A percentile compares a stretch with the other conserved stretches of the same genome.
Evolutionary conservation across 2,329 filamentous ascomycete genomes (phyloP).

Genomic region (Phialophora expanda): DNA sequence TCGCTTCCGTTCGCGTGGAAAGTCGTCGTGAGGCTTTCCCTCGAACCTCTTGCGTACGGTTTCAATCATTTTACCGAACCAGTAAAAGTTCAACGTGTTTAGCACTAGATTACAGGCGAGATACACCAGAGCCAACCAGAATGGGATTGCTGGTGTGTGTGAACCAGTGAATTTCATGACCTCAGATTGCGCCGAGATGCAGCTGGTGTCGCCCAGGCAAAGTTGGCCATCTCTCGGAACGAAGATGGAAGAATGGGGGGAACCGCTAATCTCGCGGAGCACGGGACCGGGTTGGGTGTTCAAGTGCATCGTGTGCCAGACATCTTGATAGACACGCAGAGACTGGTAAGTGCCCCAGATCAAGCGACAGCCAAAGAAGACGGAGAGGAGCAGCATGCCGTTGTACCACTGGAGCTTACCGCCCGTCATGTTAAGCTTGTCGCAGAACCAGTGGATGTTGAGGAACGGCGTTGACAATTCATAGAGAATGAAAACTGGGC

Average conservation of each 20-base stretch:
- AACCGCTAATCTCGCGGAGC: slow-evolving; percentile 39
- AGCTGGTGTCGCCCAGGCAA: slow-evolving; percentile 47
- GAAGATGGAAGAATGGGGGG: slow-evolving; percentile 31
- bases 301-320: slow-evolving; percentile 59
- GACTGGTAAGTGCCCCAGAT: slow-evolving; percentile 68
- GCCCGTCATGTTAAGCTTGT: slow-evolving; percentile 69
- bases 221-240: slow-evolving; percentile 43
- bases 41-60: slow-evolving; percentile 68
- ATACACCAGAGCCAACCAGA: slow-evolving; percentile 65
- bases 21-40: slow-evolving; percentile 46
- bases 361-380: slow-evolving; percentile 67
- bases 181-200: slow-evolving; percentile 51
- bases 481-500: slow-evolving; percentile 69
- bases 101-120: slow-evolving; percentile 64
- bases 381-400: slow-evolving; percentile 62
- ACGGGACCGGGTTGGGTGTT: slow-evolving; percentile 43
- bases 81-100: slow-evolving; percentile 68
- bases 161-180: slow-evolving; percentile 57
- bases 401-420: slow-evolving; percentile 67
- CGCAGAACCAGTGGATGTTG: slow-evolving; percentile 73
- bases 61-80: slow-evolving; percentile 71
- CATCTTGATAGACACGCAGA: slow-evolving; percentile 63
- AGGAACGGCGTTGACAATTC: slow-evolving; percentile 70
- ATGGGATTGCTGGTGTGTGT: slow-evolving; percentile 52
- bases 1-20: slow-evolving; percentile 39